These are phyloP conservation scores for Termitomyces heimii DNA, from an alignment of 768 basidiomycete species.

Conservation along the genomic window DNA sequence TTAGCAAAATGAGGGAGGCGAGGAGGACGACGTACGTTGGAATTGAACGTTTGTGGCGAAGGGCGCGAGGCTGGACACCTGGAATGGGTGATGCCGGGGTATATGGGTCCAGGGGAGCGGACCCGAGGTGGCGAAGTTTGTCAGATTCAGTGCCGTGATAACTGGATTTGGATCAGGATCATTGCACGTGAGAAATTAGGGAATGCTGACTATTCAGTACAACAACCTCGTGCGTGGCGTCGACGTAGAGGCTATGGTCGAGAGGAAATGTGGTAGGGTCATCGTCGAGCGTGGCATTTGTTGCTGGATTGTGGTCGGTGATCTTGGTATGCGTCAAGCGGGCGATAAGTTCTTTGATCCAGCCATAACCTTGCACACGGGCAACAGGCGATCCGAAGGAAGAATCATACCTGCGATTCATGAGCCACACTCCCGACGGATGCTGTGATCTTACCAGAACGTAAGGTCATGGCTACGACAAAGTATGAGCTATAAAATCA, in stretches of 20 bases:
- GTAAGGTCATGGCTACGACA: conserved; percentile 48
- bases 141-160: conserved; percentile 80
- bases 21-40: conserved; percentile 53
- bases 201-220: conserved; percentile 58
- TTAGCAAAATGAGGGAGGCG: background rate
- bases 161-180: conserved; percentile 31
- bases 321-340: conserved; percentile 72
- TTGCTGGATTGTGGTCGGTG: conserved; percentile 66
- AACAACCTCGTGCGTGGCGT: conserved; percentile 88
- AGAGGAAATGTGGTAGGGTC: conserved; percentile 66
- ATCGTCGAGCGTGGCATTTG: conserved; percentile 77
- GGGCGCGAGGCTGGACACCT: conserved; percentile 70
- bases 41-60: conserved; percentile 89
- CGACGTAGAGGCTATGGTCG: conserved; percentile 70
- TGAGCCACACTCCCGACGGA: conserved; percentile 14
- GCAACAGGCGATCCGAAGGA: conserved; percentile 81
- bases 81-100: conserved; percentile 57
- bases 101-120: conserved; percentile 75
- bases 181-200: background rate
- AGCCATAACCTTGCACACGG: conserved; percentile 72
- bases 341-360: conserved; percentile 77
- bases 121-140: conserved; percentile 66
- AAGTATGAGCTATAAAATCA: background rate
- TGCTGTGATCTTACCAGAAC: conserved; percentile 42
- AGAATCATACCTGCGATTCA: conserved; percentile 46